A percentile compares a stretch with the other conserved stretches of the same genome.
phyloP scores from a whole-genome alignment of 2,329 filamentous ascomycete species.

The Penicillium brevicompactum region DNA sequence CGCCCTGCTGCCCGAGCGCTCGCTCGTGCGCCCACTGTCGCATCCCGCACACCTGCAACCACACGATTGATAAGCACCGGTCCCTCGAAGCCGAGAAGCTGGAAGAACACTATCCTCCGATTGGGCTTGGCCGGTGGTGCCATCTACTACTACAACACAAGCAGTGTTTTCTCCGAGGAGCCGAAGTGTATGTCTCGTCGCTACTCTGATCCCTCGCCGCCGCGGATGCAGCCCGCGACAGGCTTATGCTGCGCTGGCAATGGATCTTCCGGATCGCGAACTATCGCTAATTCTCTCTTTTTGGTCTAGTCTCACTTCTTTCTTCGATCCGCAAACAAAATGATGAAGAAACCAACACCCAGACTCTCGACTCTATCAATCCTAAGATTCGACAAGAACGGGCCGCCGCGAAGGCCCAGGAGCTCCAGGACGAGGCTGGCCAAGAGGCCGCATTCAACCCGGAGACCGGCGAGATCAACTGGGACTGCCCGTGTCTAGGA shows the following conservation, averaged over 20 bases:
- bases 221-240: slow-evolving; percentile 10
- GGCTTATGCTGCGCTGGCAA: slow-evolving; percentile 1
- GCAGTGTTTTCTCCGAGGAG: slow-evolving; percentile 82
- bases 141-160: slow-evolving; percentile 95
- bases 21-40: slow-evolving; percentile 40
- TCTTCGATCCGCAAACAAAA: slow-evolving; percentile 31
- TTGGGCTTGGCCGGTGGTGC: slow-evolving; percentile 75
- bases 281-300: slow-evolving; percentile 13
- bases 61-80: slow-evolving; percentile 59
- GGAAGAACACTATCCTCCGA: slow-evolving; percentile 74
- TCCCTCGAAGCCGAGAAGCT: slow-evolving; percentile 69
- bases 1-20: slow-evolving; percentile 51
- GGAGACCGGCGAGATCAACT: slow-evolving; percentile 99
- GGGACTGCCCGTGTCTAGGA: slow-evolving; percentile 96
- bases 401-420: slow-evolving; percentile 39
- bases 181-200: slow-evolving; percentile 63
- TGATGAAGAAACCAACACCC: slow-evolving; percentile 53
- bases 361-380: slow-evolving; percentile 68
- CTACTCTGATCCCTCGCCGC: slow-evolving; percentile 13
- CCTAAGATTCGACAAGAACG: slow-evolving; percentile 51
- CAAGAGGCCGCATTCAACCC: slow-evolving; percentile 95
- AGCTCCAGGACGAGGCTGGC: slow-evolving; percentile 76
- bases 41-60: slow-evolving; percentile 33
- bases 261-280: slow-evolving; percentile 1
- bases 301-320: slow-evolving; percentile 35